A percentile compares a stretch with the other conserved stretches of the same genome.
Evolutionary conservation across 768 basidiomycete species (phyloP).

Genomic region (Pleurotus ostreatus): DNA sequence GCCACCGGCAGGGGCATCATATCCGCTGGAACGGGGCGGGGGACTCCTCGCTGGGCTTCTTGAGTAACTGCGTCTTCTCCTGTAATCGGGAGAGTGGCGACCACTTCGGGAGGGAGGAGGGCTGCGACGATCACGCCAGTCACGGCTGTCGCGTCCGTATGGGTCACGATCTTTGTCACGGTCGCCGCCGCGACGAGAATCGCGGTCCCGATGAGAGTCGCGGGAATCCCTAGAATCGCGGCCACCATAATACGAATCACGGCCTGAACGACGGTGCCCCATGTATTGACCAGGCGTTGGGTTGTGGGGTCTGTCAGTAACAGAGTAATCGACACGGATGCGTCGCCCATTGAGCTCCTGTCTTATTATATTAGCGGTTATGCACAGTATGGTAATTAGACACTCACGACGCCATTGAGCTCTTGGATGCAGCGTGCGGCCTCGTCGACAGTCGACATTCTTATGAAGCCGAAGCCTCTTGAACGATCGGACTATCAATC

Average conservation of each 20-base stretch:
- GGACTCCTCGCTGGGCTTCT: conserved; percentile 75
- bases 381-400: neutral
- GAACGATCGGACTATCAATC: conserved; percentile 76
- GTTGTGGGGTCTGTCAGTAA: conserved; percentile 89
- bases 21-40: conserved; percentile 39
- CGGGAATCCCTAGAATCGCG: conserved; percentile 28
- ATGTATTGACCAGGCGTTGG: conserved; percentile 98
- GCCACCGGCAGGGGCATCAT: conserved; percentile 23
- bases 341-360: conserved; percentile 93
- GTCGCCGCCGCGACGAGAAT: conserved; percentile 43
- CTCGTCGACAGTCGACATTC: conserved; percentile 86
- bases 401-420: conserved; percentile 85
- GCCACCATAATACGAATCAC: conserved; percentile 32
- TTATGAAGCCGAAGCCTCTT: conserved; percentile 97
- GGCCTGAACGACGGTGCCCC: conserved; percentile 71
- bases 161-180: conserved; percentile 54
- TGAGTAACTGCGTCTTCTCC: conserved; percentile 72
- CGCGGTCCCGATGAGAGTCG: conserved; percentile 45
- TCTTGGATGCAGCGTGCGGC: conserved; percentile 85
- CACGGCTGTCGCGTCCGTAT: conserved; percentile 66
- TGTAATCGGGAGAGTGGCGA: conserved; percentile 75
- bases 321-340: conserved; percentile 95
- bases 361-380: neutral
- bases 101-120: conserved; percentile 59
- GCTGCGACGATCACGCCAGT: conserved; percentile 81